Evolutionary conservation across 2,329 filamentous ascomycete species (phyloP), one percentile per base, ranked within the genome.

Genomic region (Lasiodiplodia citricola): DNA sequence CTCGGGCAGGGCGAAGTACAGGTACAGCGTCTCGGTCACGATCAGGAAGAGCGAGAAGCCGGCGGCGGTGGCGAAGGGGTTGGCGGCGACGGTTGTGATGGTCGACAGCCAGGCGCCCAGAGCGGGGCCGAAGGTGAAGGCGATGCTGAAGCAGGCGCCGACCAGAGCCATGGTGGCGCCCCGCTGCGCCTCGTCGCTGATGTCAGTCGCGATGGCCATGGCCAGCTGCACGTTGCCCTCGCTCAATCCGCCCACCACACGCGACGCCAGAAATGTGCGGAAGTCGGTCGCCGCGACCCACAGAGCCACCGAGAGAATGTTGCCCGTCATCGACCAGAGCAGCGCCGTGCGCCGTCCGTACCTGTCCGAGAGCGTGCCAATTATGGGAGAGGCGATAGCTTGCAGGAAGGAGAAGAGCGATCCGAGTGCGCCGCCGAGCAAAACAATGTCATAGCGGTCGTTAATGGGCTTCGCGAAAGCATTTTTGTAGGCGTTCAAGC

Each of bases 191-290:
- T 95, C 91, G 75, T 96, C 94, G 54, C 93, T 97, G 72, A 99
- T 94, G 79, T 99, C 96, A 50, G 95, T 96, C 21, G 96, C 96
- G 79, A 99, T 98, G 52, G 96, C 95, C 71, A 95, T 96, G 4
- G 96, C 95, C 16, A 99, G 86, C 83, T 99, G 96, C 2, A 99
- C 92, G 74, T 99, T 99, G 71, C 96, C 96, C 83, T 99, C 96
- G 68, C 94, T 97, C 72, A 99, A 81, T 0, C 96, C 96, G 28
- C 96, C 96, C 0, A 99, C 92, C 2, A 99, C 83, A 63, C 96
- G 90, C 74, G 93, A 97, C n/a, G 94, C 92, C 37, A 99, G 86
- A 77, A 99, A 99, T 2, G 95, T 98, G 52, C 94, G 89, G 82
- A 99, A 99, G 81, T 98, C 95, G 66, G 92, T 91, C 0, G 96